Evolutionary conservation across 2,329 filamentous ascomycete genomes (phyloP).

Genomic region (Onygenales sp.): DNA sequence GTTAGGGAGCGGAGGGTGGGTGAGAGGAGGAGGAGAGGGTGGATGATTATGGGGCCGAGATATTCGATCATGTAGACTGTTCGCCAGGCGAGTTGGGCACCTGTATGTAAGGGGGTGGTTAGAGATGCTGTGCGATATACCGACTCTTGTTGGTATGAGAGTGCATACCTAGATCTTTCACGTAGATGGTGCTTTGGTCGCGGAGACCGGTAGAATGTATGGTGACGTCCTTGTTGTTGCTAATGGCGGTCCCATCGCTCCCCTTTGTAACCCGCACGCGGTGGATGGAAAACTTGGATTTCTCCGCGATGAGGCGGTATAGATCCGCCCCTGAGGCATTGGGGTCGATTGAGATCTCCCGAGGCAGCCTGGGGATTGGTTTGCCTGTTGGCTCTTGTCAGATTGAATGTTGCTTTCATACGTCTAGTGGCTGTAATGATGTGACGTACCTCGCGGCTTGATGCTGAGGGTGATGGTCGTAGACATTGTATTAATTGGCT

Average conservation of each 20-base stretch:
- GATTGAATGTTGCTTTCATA: neutral
- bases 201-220: constrained; percentile 48
- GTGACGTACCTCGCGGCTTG: constrained; percentile 10
- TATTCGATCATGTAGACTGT: constrained; percentile 96
- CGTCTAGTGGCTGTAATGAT: neutral
- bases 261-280: constrained; percentile 56
- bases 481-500: constrained; percentile 1
- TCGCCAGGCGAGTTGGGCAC: constrained; percentile 81
- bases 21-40: constrained; percentile 58
- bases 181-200: constrained; percentile 57
- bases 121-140: neutral
- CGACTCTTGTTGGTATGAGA: too few relatives aligned
- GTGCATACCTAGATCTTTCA: constrained; percentile 83
- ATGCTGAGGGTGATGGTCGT: constrained; percentile 9
- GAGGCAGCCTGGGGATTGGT: constrained; percentile 52
- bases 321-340: constrained; percentile 46
- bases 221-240: constrained; percentile 44
- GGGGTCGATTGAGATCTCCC: constrained; percentile 43
- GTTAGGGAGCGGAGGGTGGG: constrained; percentile 55
- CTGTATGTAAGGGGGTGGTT: constrained; percentile 36
- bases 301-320: constrained; percentile 47
- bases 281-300: constrained; percentile 47
- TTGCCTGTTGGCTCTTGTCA: constrained; percentile 38
- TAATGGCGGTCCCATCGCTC: constrained; percentile 49
- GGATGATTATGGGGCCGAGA: constrained; percentile 80